These are phyloP conservation scores for Saccharomycopsis amapae DNA, from an alignment of 805 yeast species.

Conservation along the genomic window DNA sequence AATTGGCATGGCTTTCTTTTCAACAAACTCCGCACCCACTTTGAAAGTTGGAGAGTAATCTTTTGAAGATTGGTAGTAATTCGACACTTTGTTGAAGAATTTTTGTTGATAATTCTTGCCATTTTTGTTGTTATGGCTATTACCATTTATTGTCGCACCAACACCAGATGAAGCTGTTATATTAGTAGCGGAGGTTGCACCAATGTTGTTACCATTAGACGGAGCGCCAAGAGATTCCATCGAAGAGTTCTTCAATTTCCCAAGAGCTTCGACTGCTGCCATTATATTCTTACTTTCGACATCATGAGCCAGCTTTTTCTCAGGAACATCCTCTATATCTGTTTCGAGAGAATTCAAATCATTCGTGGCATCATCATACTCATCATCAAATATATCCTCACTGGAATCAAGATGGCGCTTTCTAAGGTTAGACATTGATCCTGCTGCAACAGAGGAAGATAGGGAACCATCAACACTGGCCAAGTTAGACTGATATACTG, in stretches of 20 bases:
- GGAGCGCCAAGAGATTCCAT: neutral
- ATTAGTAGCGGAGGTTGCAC: neutral
- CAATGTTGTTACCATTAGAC: too few relatives aligned
- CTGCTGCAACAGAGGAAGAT: neutral
- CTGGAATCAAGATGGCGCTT: constrained; percentile 3
- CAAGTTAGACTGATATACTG: too few relatives aligned
- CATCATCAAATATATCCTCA: neutral
- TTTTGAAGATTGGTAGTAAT: constrained; percentile 20
- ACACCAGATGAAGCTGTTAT: too few relatives aligned
- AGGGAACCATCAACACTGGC: neutral
- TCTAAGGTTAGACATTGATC: neutral
- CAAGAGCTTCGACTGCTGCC: constrained; percentile 21
- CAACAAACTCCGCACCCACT: constrained; percentile 22
- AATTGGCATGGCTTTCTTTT: constrained; percentile 20
- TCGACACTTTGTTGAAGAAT: constrained; percentile 18
- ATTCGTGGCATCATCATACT: neutral
- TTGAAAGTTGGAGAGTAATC: constrained; percentile 21
- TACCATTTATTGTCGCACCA: too few relatives aligned
- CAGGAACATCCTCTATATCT: neutral
- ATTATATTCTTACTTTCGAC: constrained; percentile 6
- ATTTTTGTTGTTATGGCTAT: neutral
- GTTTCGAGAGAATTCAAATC: constrained; percentile 2
- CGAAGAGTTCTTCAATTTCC: constrained; percentile 16
- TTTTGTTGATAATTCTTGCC: constrained; percentile 11
- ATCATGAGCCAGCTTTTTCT: neutral